phyloP scores from a whole-genome alignment of 2,329 filamentous ascomycete genomes.

The Clonostachys solani region DNA sequence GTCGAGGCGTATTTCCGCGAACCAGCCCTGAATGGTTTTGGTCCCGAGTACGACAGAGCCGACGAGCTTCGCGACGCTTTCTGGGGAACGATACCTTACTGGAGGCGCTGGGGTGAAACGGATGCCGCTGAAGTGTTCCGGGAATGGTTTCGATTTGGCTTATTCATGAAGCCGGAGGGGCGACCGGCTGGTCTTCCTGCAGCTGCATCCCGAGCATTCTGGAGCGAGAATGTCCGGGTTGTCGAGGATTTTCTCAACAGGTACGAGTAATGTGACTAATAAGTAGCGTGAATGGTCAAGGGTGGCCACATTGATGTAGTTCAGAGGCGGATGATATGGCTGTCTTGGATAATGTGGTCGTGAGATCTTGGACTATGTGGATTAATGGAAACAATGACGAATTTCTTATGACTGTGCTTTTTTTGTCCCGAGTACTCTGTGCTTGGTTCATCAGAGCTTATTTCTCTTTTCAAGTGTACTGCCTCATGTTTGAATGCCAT shows the following conservation, averaged over 20 bases:
- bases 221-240: slow-evolving; percentile 6
- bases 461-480: too few species aligned
- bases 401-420: too few species aligned
- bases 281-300: too few species aligned
- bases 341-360: too few species aligned
- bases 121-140: neutral
- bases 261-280: neutral
- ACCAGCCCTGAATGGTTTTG: slow-evolving; percentile 4
- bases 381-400: too few species aligned
- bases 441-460: too few species aligned
- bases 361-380: too few species aligned
- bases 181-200: neutral
- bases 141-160: neutral
- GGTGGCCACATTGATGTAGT: too few species aligned
- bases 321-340: too few species aligned
- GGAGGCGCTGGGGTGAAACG: neutral
- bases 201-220: slow-evolving; percentile 3
- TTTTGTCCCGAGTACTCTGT: too few species aligned
- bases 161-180: neutral
- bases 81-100: neutral
- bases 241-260: slow-evolving; percentile 5
- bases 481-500: too few species aligned
- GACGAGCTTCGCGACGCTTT: neutral
- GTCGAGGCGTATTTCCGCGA: slow-evolving; percentile 8
- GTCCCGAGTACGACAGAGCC: neutral